Base-by-base conservation (phyloP, 495 filamentous ascomycete genomes). In the Penicillium turbatum region DNA sequence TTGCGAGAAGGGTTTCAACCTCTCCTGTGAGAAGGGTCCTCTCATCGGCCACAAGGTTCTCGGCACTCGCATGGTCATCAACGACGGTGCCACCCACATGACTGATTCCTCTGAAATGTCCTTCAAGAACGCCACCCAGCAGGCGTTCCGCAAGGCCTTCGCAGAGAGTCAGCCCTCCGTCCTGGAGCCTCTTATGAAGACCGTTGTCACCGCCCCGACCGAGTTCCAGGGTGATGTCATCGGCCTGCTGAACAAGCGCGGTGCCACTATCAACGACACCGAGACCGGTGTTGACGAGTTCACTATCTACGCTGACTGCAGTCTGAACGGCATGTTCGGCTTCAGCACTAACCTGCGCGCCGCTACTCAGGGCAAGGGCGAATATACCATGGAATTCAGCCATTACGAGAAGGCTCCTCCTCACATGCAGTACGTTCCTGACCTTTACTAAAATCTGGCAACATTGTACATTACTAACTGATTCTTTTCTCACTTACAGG, bases 151-250 rank as follows among this genome's bases (percentile, higher is more conserved):
- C 59, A 96, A 97, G 76, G 87, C 90, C 11, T 99, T 99, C 77
- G 74, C 76, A 42, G 80, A 85, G 7, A 90, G 84, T 8, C 77
- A 82, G 51, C 91, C 92, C 6, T 73, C 85, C 54, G 83, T 99
- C 12, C 82, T 99, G 9, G 95, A 99, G 72, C 95, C 95, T 19
- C 72, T 99, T 51, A 99, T 99, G 95, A 97, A 96, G 80, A 96
- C 91, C 9, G 87, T 89, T 42, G 88, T 99, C 58, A 95, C 89
- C 24, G 92, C 95, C 5, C 95, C 95, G 6, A 88, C 87, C 62
- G 95, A 97, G 77, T 99, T 99, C 81, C 95, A 99, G 76, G 95
- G 95, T 61, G 92, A 90, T 68, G 86, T 97, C 38, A 89, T 97
- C 19, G 90, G 89, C 52, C 70, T 99, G 36, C 75, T 99, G 77